These are phyloP conservation scores for Venturia carpophila DNA, from an alignment of 2,329 filamentous ascomycete species.

Conservation along the genomic window DNA sequence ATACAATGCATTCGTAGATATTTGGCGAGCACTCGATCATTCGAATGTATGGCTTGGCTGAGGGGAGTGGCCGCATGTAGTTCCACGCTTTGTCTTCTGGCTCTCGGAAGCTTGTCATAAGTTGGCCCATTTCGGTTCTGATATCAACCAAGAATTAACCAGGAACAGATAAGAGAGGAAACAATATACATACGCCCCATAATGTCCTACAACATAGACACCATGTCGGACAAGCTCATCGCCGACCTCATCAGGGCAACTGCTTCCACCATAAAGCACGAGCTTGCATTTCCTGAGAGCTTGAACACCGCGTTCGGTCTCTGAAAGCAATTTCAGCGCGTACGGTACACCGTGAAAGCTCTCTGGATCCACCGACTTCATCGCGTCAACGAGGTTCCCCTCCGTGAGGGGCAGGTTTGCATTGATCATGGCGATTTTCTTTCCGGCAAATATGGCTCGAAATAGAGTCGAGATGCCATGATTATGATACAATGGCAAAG, in stretches of 20 bases:
- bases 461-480: slow-evolving; percentile 51
- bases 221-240: slow-evolving; percentile 45
- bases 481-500: slow-evolving; percentile 51
- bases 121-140: slow-evolving; percentile 53
- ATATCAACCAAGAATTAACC: slow-evolving; percentile 1
- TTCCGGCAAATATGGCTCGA: slow-evolving; percentile 44
- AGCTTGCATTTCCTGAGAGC: slow-evolving; percentile 41
- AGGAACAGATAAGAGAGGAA: slow-evolving; percentile 12
- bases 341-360: slow-evolving; percentile 57
- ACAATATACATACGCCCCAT: slow-evolving; percentile 43
- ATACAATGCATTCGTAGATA: slow-evolving; percentile 38
- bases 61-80: slow-evolving; percentile 39
- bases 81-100: slow-evolving; percentile 52
- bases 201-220: slow-evolving; percentile 49
- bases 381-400: slow-evolving; percentile 39
- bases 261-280: slow-evolving; percentile 51
- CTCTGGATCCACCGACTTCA: slow-evolving; percentile 40
- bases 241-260: slow-evolving; percentile 53
- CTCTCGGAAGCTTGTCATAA: slow-evolving; percentile 53
- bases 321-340: slow-evolving; percentile 54
- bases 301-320: slow-evolving; percentile 47
- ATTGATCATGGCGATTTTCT: slow-evolving; percentile 48
- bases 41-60: neutral
- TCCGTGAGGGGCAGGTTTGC: slow-evolving; percentile 48
- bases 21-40: slow-evolving; percentile 21